Conservation (phyloP, 306 rosid genomes). For the Castanospermum australe region DNA sequence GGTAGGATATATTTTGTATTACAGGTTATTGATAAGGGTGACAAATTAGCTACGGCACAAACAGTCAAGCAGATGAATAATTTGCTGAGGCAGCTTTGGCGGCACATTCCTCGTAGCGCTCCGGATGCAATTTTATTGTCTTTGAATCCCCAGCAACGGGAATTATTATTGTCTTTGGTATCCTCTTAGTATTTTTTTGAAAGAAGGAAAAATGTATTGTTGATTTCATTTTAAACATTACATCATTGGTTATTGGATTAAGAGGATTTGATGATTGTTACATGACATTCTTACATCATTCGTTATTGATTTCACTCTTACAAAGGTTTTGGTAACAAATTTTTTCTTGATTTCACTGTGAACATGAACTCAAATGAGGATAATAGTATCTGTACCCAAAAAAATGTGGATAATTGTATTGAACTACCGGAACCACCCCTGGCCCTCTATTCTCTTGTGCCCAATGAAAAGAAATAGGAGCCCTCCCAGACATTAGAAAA, state of each 20-base stretch:
- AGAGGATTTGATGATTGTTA: no score
- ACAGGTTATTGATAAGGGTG: conserved; percentile 35
- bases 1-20: conserved; percentile 5
- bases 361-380: no score
- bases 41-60: conserved; percentile 33
- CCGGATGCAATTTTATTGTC: conserved; percentile 31
- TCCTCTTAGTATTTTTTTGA: not conserved
- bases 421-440: no score
- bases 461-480: no score
- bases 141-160: conserved; percentile 25
- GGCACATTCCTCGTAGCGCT: conserved; percentile 19
- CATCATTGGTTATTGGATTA: not conserved
- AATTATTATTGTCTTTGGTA: conserved; percentile 22
- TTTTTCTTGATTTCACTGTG: no score
- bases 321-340: no score
- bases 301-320: no score
- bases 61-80: conserved; percentile 27
- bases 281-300: no score
- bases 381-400: no score
- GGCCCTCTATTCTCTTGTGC: no score
- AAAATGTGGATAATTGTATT: no score
- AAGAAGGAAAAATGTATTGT: not conserved
- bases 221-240: not conserved
- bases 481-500: no score
- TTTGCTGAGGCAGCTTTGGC: conserved; percentile 30